Evolutionary conservation across 192 early-diverging fungal species (phyloP), one percentile per base, ranked within the genome.

Genomic region (Mortierella claussenii): DNA sequence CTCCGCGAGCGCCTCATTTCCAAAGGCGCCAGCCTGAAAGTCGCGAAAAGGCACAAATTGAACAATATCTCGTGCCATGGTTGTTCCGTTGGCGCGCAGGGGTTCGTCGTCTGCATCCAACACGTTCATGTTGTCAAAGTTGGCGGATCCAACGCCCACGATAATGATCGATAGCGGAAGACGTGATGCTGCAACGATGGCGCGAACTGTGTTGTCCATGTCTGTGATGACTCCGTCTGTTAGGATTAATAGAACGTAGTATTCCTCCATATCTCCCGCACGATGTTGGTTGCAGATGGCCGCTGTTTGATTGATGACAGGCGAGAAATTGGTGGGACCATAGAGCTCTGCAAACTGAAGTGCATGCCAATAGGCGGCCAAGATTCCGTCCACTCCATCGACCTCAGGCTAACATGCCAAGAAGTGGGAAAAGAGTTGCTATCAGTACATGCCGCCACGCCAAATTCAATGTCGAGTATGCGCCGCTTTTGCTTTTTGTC

Each of bases 311-410:
- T 67, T 76, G 33, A 76, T 69, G 23, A 83, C 82, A 4, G 87
- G 87, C 20, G 87, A 68, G 73, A 89, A 88, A 46, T 87, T 86
- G 18, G 87, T 88, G 2, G 87, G 87, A 9, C 87, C 87, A 52
- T 70, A 84, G 9, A 89, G 70, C 37, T 80, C 50, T 27, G 86
- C 57, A 46, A 32, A 60, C 15, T 67, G 32, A 30, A 89, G 65
- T 11, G 86, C 71, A 15, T 64, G 55, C 44, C 69, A 68, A 66
- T 89, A 89, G 1, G 80, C 80, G 4, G 64, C 81, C 34, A 88
- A 61, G 37, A 89, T 74, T 21, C 87, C 87, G 4, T 83, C 78
- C 21, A 86, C 79, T 17, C 87, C 86, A 65, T 81, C 65, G 12
- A 89, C 87, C 12, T 88, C 78, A 21, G 87, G 87, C 79, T 88